Percentiles rank a stretch among this genome's conserved stretches.
phyloP scores from a whole-genome alignment of 768 basidiomycete genomes.

The Tylopilus felleus region DNA sequence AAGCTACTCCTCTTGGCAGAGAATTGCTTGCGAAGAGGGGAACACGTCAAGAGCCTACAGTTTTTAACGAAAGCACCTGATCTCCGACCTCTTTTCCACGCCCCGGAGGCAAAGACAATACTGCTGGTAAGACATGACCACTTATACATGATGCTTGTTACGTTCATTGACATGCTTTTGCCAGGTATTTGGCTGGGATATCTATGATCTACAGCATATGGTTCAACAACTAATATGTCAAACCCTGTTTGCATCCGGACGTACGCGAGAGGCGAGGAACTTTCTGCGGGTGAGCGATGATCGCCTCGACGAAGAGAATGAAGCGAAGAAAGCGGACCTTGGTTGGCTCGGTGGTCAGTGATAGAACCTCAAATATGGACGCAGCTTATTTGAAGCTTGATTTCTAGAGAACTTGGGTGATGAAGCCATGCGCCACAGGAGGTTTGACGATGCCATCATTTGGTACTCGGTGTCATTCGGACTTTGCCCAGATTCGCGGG shows the following conservation, averaged over 20 bases:
- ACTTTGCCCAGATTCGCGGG: background rate
- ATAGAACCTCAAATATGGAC: background rate
- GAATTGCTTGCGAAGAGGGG: background rate
- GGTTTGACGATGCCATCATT: constrained; percentile 1
- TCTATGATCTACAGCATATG: constrained; percentile 1
- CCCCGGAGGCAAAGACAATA: background rate
- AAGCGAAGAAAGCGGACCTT: background rate
- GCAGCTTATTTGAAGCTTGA: background rate
- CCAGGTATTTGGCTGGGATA: constrained; percentile 14
- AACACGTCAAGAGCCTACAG: background rate
- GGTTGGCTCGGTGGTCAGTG: constrained; percentile 12
- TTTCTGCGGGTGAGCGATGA: background rate
- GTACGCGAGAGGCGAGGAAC: background rate
- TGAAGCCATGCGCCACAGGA: background rate
- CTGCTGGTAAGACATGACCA: constrained; percentile 1
- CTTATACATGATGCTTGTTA: background rate
- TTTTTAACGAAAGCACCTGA: background rate
- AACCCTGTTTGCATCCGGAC: constrained; percentile 1
- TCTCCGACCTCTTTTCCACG: background rate
- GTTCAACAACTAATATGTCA: constrained; percentile 7
- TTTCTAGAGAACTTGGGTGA: constrained; percentile 13
- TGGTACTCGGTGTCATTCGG: constrained; percentile 13
- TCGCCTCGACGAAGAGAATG: constrained; percentile 7
- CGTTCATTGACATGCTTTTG: background rate
- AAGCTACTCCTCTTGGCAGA: background rate